phyloP scores from a whole-genome alignment of 169 alveolate genomes.

The Eimeria falciformis region DNA sequence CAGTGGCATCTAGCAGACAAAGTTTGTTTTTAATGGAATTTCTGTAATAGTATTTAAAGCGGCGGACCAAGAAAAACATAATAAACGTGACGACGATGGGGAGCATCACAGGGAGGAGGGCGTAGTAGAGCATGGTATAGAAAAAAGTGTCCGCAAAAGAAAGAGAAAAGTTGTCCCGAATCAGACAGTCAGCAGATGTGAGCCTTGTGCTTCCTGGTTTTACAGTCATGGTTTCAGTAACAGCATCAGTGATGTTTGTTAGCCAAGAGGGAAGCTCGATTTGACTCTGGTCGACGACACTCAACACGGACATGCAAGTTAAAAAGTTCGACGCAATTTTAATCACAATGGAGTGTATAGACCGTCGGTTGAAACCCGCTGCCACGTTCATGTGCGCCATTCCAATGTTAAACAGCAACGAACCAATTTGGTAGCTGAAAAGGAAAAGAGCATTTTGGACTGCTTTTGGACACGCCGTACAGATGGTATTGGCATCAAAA shows the following conservation, averaged over 20 bases:
- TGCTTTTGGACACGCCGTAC: conserved; percentile 85
- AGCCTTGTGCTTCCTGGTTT: conserved; percentile 63
- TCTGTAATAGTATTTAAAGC: conserved; percentile 72
- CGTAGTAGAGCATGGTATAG: conserved; percentile 84
- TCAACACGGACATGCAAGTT: conserved; percentile 86
- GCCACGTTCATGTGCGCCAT: conserved; percentile 89
- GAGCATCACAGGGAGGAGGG: conserved; percentile 83
- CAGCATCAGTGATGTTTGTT: conserved; percentile 76
- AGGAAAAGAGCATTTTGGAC: conserved; percentile 78
- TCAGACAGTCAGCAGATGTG: conserved; percentile 86
- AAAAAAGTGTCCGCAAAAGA: conserved; percentile 86
- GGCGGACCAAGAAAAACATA: conserved; percentile 82
- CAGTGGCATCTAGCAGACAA: conserved; percentile 79
- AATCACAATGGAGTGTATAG: conserved; percentile 90
- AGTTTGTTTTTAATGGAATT: conserved; percentile 79
- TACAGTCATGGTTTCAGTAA: conserved; percentile 43
- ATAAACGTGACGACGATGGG: conserved; percentile 83
- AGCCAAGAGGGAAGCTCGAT: conserved; percentile 82
- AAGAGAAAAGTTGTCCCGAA: conserved; percentile 82
- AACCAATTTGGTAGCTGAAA: conserved; percentile 80
- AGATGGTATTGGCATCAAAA: conserved; percentile 82
- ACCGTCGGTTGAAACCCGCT: conserved; percentile 89
- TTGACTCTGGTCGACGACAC: conserved; percentile 83
- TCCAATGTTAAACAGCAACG: conserved; percentile 85
- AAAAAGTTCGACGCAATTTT: conserved; percentile 89